A percentile compares a stretch with the other conserved stretches of the same genome.
These are phyloP conservation scores for rapeseed (Brassica napus) DNA, from an alignment of 345 rosid genomes.

Conservation along the genomic window DNA sequence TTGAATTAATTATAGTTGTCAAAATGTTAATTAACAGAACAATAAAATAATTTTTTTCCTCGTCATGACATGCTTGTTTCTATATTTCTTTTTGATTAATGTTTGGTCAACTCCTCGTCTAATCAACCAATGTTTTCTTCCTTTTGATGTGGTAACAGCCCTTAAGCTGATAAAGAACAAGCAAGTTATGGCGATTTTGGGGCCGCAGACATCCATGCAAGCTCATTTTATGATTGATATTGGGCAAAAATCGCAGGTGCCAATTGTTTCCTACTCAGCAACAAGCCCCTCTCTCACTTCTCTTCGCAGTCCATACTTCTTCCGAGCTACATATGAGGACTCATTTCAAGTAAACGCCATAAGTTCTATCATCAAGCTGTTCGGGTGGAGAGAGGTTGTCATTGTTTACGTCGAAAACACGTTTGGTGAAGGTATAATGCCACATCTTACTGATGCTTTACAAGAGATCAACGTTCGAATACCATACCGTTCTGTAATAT, in stretches of 20 bases:
- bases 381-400: not conserved
- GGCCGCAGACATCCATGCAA: not conserved
- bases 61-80: not conserved
- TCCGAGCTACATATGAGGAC: not conserved
- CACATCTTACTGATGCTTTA: not conserved
- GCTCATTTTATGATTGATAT: not conserved
- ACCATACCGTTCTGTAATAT: not conserved
- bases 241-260: not conserved
- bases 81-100: not conserved
- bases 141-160: not conserved
- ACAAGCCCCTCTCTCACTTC: not conserved
- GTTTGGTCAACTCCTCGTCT: not conserved
- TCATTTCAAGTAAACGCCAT: not conserved
- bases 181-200: not conserved
- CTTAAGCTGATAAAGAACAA: slow-evolving; percentile 5
- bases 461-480: not conserved
- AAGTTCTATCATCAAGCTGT: not conserved
- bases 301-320: not conserved
- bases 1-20: not conserved
- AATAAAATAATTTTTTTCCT: not conserved
- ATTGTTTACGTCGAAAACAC: not conserved
- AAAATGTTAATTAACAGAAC: not conserved
- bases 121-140: not conserved
- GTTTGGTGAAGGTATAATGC: slow-evolving; percentile 1
- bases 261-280: not conserved